These are phyloP conservation scores for Mrakia frigida DNA, from an alignment of 768 basidiomycete genomes.

Conservation along the genomic window DNA sequence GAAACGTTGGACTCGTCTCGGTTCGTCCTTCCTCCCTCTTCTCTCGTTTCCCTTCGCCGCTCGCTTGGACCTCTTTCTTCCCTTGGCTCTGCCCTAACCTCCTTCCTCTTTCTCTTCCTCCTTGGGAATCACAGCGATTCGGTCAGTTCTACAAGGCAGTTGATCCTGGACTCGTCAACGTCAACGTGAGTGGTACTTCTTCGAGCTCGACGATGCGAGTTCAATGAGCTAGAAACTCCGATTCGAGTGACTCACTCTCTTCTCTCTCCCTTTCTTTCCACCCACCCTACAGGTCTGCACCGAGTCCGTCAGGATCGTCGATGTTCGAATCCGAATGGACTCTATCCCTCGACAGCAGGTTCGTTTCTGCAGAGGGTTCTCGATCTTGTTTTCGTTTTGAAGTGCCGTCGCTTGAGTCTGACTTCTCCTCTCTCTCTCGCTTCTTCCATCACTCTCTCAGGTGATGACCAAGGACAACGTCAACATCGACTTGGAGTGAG, in stretches of 20 bases:
- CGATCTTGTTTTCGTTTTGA: too few species aligned
- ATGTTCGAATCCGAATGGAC: conserved; percentile 94
- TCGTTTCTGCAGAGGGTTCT: too few species aligned
- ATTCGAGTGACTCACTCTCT: background rate
- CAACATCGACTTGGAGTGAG: conserved; percentile 52
- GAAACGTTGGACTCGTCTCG: conserved; percentile 82
- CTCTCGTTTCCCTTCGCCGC: too few species aligned
- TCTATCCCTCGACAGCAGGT: conserved; percentile 69
- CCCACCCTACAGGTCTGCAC: conserved; percentile 89
- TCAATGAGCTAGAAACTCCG: background rate
- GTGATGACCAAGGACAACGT: conserved; percentile 97
- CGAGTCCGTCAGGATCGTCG: conserved; percentile 75
- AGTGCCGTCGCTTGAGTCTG: too few species aligned
- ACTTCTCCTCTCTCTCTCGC: background rate
- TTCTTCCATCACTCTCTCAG: conserved; percentile 57
- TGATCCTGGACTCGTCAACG: conserved; percentile 30
- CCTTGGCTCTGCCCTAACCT: background rate
- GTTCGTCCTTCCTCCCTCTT: background rate
- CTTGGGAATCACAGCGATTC: background rate
- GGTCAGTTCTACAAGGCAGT: conserved; percentile 29
- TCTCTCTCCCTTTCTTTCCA: background rate
- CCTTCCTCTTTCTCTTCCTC: background rate
- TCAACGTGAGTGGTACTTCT: conserved; percentile 4
- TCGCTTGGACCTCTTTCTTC: too few species aligned
- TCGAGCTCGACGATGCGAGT: background rate